These are phyloP conservation scores for Amaranthus tricolor DNA, from an alignment of 179 eudicot species.

Conservation along the genomic window DNA sequence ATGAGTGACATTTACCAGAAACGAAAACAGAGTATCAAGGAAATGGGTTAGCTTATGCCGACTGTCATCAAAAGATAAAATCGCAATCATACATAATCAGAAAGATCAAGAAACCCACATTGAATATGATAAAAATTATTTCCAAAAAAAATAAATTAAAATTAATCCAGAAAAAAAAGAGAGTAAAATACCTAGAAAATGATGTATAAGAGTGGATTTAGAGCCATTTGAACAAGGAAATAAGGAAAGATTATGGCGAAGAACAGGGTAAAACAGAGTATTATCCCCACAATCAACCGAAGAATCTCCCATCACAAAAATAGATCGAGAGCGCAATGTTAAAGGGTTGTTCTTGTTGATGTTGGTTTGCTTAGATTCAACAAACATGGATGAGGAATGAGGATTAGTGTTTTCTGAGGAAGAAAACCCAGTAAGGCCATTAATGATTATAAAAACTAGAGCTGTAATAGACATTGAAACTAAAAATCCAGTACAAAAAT, in stretches of 20 bases:
- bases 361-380: not conserved
- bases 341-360: not conserved
- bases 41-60: too few relatives aligned
- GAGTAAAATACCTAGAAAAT: constrained; percentile 44
- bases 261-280: constrained; percentile 46
- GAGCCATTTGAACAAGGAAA: constrained; percentile 51
- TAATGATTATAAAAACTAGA: not conserved
- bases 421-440: not conserved
- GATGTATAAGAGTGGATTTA: constrained; percentile 44
- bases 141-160: not conserved
- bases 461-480: constrained; percentile 8
- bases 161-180: not conserved
- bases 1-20: too few relatives aligned
- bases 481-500: not conserved
- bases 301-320: constrained; percentile 61
- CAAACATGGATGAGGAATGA: not conserved
- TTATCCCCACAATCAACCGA: constrained; percentile 69
- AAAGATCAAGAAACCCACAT: not conserved
- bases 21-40: too few relatives aligned
- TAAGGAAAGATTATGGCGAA: constrained; percentile 38
- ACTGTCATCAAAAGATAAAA: not conserved
- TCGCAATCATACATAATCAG: too few relatives aligned
- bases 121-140: not conserved
- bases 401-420: not conserved
- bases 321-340: constrained; percentile 24